Base-by-base conservation (phyloP, 108 stramenopile genomes). In the Fragilaria crotonensis region DNA sequence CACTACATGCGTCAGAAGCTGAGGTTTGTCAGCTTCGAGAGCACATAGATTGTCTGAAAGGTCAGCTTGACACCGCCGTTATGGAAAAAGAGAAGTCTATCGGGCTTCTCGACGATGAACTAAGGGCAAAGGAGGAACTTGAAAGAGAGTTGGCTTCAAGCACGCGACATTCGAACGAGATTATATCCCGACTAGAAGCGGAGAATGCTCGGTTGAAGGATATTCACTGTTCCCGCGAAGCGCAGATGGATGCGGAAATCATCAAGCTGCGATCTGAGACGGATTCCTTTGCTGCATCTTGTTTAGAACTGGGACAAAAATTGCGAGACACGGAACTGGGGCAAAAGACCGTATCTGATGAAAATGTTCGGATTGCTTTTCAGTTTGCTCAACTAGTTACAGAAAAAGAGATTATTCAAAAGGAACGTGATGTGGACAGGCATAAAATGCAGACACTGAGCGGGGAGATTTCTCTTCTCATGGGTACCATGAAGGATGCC, bases 201-300 rank as follows among this genome's bases (percentile, higher is more conserved):
- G 87, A 96, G 64, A 91, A 82, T 5, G 75, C 75, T 30, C 71
- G 93, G 45, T 79, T 91, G 19, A 74, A 72, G 57, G 89, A 89
- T 4, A 72, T 87, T 54, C 78, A 84, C 32, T 89, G 93, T 49
- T 76, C 93, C 7, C 77, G 75, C 32, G 76, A n/a, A n/a, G 36
- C 36, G 14, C 11, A 41, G 7, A 41, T 41, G 36, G 36, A 41
- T 11, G 36, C 36, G 36, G 14, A 11, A 11, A 41, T 41, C 36
- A 41, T 11, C 7, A 14, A 41, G 7, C 14, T 41, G 7, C 36
- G 36, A 41, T 41, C 14, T 14, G 11, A 41, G 36, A 41, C 14
- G 14, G 36, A 41, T 14, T 41, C 83, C 48, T 53, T 74, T 41
- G 14, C 7, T 11, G 7, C 36, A 41, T 11, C 7, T 7, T 7